A percentile compares a stretch with the other conserved stretches of the same genome.
These are phyloP conservation scores for Singerocomus rubriflavus DNA, from an alignment of 1,284 basidiomycete genomes.

Conservation along the genomic window DNA sequence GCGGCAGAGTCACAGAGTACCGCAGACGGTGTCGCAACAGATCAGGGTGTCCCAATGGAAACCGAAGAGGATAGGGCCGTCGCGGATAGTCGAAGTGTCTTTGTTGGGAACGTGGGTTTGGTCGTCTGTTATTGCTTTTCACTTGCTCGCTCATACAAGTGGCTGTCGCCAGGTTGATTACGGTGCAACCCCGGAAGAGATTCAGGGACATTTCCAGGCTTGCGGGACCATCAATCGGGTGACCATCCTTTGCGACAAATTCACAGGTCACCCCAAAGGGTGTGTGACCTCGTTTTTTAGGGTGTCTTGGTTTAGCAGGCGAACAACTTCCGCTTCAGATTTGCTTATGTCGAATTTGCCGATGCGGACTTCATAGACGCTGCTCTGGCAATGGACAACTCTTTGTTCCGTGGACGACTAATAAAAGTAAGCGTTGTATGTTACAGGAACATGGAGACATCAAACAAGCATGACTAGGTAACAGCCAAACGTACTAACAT, in stretches of 20 bases:
- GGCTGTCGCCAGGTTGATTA: slow-evolving; percentile 83
- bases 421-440: slow-evolving; percentile 66
- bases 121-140: slow-evolving; percentile 7
- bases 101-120: slow-evolving; percentile 90
- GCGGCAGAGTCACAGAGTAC: slow-evolving; percentile 67
- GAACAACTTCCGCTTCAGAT: slow-evolving; percentile 48
- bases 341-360: slow-evolving; percentile 98
- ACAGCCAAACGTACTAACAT: slow-evolving; percentile 92
- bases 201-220: slow-evolving; percentile 95
- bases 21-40: slow-evolving; percentile 40
- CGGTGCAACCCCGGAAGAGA: slow-evolving; percentile 95
- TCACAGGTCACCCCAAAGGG: slow-evolving; percentile 99
- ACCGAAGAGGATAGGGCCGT: slow-evolving; percentile 74
- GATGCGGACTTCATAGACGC: slow-evolving; percentile 92
- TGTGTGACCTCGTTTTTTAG: slow-evolving; percentile 37
- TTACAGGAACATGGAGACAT: slow-evolving; percentile 1
- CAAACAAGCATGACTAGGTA: slow-evolving; percentile 52
- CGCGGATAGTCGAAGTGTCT: slow-evolving; percentile 88
- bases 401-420: slow-evolving; percentile 88
- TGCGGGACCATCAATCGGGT: slow-evolving; percentile 99
- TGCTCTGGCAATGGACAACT: slow-evolving; percentile 94
- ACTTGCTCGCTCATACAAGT: slow-evolving; percentile 8
- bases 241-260: slow-evolving; percentile 99
- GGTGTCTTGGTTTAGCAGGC: not conserved
- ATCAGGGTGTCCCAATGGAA: slow-evolving; percentile 53